Percentiles rank a stretch among this genome's conserved stretches.
These are phyloP conservation scores for Leptodontidium sp. DNA, from an alignment of 2,329 filamentous ascomycete species.

Conservation along the genomic window DNA sequence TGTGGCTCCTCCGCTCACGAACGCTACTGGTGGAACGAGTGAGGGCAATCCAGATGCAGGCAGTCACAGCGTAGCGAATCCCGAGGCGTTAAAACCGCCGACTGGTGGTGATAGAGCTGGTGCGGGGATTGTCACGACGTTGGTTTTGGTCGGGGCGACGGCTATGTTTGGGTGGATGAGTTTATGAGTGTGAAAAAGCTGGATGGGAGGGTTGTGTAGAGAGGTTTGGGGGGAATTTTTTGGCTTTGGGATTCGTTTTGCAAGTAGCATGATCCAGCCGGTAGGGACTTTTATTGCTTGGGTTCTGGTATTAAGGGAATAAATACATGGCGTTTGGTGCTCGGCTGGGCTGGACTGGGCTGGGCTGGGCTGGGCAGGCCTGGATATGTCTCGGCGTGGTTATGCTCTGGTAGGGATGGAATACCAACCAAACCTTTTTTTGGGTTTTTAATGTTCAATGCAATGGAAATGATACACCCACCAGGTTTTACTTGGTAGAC, in stretches of 20 bases:
- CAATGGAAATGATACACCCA: not conserved
- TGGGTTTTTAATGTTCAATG: not conserved
- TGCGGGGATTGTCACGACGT: slow-evolving; percentile 53
- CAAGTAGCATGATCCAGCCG: too few species aligned
- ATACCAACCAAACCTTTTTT: not conserved
- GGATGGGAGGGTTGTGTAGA: not conserved
- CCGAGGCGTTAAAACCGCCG: slow-evolving; percentile 39
- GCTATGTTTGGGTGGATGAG: slow-evolving; percentile 50
- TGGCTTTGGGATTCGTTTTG: not conserved
- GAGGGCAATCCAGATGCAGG: slow-evolving; percentile 43
- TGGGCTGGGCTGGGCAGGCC: slow-evolving; percentile 12
- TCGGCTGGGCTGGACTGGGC: slow-evolving; percentile 10
- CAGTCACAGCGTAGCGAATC: slow-evolving; percentile 30
- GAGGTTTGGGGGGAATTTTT: not conserved
- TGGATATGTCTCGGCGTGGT: not conserved
- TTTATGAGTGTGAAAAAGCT: slow-evolving; percentile 6
- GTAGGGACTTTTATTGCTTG: not conserved
- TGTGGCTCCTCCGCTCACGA: slow-evolving; percentile 44
- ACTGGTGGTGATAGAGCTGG: slow-evolving; percentile 52
- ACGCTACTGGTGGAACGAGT: slow-evolving; percentile 50
- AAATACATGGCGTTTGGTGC: slow-evolving; percentile 8
- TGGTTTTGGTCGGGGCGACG: slow-evolving; percentile 43
- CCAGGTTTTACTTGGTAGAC: too few species aligned
- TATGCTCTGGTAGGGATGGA: not conserved
- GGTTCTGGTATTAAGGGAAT: not conserved